A percentile compares a stretch with the other conserved stretches of the same genome.
phyloP scores from a whole-genome alignment of 306 rosid species.

The Medicago arabica region DNA sequence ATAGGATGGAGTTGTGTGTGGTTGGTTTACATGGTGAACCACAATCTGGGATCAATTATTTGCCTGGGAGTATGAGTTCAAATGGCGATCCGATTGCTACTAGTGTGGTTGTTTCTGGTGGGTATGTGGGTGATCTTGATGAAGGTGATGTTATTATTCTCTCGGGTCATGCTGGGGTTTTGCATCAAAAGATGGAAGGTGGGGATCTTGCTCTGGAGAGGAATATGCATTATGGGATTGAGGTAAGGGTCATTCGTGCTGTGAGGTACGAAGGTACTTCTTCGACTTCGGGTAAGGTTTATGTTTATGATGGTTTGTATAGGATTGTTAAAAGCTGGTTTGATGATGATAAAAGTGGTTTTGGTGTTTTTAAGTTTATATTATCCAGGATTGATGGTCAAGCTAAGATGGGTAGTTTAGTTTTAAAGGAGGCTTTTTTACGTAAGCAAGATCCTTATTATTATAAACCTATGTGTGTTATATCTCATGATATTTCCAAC shows the following conservation, averaged over 20 bases:
- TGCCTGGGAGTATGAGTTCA: constrained; percentile 80
- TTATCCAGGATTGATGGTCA: constrained; percentile 83
- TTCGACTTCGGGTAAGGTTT: constrained; percentile 64
- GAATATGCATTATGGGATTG: constrained; percentile 92
- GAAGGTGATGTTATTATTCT: constrained; percentile 81
- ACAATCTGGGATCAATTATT: constrained; percentile 94
- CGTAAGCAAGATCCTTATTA: constrained; percentile 60
- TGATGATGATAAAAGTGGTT: constrained; percentile 93
- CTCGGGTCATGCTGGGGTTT: constrained; percentile 93
- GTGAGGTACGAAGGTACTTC: constrained; percentile 56
- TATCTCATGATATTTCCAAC: constrained; percentile 71
- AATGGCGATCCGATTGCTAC: constrained; percentile 95
- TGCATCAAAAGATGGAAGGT: constrained; percentile 86
- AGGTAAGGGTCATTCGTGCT: constrained; percentile 91
- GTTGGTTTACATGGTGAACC: constrained; percentile 91
- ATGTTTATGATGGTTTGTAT: constrained; percentile 93
- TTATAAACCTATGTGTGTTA: constrained; percentile 61
- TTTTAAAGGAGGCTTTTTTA: constrained; percentile 62
- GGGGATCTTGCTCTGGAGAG: constrained; percentile 94
- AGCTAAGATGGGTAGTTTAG: constrained; percentile 79
- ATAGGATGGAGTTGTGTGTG: constrained; percentile 84
- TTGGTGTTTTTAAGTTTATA: constrained; percentile 89
- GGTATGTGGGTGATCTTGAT: constrained; percentile 90
- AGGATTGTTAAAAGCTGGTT: constrained; percentile 81
- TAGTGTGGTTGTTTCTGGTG: constrained; percentile 89